phyloP scores from a whole-genome alignment of 495 filamentous ascomycete species.

The Penicillium canescens region DNA sequence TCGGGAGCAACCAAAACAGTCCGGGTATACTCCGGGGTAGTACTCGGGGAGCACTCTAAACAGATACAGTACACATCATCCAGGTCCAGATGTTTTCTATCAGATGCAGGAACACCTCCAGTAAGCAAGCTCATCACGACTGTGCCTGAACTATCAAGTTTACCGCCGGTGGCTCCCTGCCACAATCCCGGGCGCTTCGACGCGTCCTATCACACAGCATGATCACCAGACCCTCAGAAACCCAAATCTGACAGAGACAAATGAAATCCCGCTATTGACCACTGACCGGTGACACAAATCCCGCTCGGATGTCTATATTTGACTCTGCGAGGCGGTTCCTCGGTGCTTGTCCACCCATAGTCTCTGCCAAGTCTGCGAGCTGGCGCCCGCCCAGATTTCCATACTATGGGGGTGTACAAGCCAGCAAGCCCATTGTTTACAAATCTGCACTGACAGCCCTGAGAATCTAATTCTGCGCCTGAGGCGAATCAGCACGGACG shows the following conservation, averaged over 20 bases:
- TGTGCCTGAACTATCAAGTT: conserved; percentile 1
- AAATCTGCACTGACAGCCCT: conserved; percentile 2
- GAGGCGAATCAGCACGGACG: not conserved
- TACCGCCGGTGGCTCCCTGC: conserved; percentile 14
- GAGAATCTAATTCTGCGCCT: not conserved
- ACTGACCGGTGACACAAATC: not conserved
- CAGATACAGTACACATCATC: not conserved
- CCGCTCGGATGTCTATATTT: conserved; percentile 12
- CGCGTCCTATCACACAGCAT: conserved; percentile 20
- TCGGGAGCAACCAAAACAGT: too few species aligned
- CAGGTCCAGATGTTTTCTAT: not conserved
- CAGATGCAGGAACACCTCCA: not conserved
- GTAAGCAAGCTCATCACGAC: not conserved
- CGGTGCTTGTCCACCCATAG: not conserved
- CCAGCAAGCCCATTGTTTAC: not conserved
- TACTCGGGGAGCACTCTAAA: conserved; percentile 1
- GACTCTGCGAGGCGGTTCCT: conserved; percentile 1
- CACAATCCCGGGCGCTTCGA: conserved; percentile 22
- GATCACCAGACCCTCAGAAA: not conserved
- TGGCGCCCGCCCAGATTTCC: conserved; percentile 16
- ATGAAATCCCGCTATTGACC: not conserved
- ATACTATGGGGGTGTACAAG: conserved; percentile 7
- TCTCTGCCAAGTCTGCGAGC: conserved; percentile 26
- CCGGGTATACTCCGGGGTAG: not conserved
- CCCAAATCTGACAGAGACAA: not conserved